Conservation (phyloP, 78 protist genomes). For the Neovahlkampfia damariscottae region DNA sequence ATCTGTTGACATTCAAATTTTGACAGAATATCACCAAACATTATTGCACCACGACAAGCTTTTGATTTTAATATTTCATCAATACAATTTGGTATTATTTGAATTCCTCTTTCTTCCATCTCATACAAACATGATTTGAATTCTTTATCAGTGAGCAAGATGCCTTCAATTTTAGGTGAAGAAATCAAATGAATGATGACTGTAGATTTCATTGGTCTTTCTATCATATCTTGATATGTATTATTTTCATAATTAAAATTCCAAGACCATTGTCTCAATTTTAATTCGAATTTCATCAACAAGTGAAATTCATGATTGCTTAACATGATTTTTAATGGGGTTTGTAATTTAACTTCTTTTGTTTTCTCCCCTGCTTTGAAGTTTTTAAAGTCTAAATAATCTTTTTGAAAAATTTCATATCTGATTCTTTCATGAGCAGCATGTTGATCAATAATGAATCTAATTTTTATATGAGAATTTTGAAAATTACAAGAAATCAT, state of each 20-base stretch:
- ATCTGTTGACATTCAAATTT: background rate
- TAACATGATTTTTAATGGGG: too few species aligned
- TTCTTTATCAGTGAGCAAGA: background rate
- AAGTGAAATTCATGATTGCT: background rate
- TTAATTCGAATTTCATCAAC: background rate
- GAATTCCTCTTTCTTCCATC: background rate
- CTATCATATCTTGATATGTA: background rate
- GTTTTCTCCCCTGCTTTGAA: background rate
- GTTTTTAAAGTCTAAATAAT: too few species aligned
- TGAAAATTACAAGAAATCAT: background rate
- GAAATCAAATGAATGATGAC: background rate
- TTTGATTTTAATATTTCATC: background rate
- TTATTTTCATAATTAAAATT: background rate
- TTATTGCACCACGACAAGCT: constrained; percentile 34
- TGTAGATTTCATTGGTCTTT: too few species aligned
- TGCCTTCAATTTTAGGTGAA: background rate
- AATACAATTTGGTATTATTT: background rate
- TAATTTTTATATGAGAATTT: background rate
- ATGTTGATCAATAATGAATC: background rate
- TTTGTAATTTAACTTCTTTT: background rate
- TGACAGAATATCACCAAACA: constrained; percentile 24
- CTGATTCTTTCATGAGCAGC: constrained; percentile 17
- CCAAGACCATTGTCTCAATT: background rate
- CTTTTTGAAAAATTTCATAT: background rate
- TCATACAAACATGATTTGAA: background rate